Base-by-base conservation (phyloP, 2,329 filamentous ascomycete genomes). In the Leptoxyphium fumago region DNA sequence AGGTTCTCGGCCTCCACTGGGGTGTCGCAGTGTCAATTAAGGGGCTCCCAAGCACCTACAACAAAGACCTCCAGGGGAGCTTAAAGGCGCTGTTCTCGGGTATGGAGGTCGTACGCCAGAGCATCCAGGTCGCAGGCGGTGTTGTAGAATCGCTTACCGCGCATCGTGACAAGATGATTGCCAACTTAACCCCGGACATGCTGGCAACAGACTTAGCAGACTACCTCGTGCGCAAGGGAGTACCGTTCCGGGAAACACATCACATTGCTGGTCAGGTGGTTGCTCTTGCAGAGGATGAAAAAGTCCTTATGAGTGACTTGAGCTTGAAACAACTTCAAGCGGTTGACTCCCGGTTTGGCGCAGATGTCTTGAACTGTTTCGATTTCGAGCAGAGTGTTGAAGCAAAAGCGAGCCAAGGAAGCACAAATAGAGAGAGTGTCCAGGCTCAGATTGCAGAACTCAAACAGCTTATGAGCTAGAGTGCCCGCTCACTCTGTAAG, bases 31-130 rank as follows among this genome's bases (percentile, higher is more conserved):
- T 77, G 64, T 82, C 77, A 18, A 70, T 77, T 62, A 78, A 80
- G 63, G 80, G 80, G 44, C 72, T 87, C 17, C 81, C 82, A 2
- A 80, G 74, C 41, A 84, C 80, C 5, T 89, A 89, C 68, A 87
- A 89, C 69, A 91, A 89, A 65, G 84, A 91, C 61, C 65, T 89
- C 13, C 84, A 91, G 64, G 84, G 91, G 65, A 79, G 75, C 46
- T 78, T 82, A 49, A 80, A 89, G 69, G 79, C 81, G 17, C 77
- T 91, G 66, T 73, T 91, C 41, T 82, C 89, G 61, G 75, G 78
- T 59, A 74, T 86, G 61, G 82, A 84, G 71, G 86, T 82, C 2
- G 71, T 87, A 49, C 73, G 71, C 43, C 80, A 89, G 67, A 85
- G 81, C 56, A 73, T 89, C 44, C 76, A 80, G 61, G 91, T 91